phyloP scores from a whole-genome alignment of 2,329 filamentous ascomycete genomes.

The Fusarium haematococcum region DNA sequence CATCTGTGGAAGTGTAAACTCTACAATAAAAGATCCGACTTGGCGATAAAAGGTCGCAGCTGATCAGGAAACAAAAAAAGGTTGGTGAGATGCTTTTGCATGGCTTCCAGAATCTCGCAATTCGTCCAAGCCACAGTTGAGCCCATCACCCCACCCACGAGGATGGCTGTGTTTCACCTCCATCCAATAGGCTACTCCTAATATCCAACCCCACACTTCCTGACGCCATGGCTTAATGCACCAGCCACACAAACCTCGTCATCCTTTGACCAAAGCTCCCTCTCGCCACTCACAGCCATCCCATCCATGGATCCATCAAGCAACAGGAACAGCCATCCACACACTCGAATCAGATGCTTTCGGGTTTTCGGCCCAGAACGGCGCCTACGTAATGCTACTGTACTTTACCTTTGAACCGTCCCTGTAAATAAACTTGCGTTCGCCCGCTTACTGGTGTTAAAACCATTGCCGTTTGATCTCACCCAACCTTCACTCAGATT shows the following conservation, averaged over 20 bases:
- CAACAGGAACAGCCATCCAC: conserved; percentile 2
- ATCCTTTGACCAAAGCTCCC: background rate
- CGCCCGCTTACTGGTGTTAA: background rate
- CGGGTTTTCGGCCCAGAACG: background rate
- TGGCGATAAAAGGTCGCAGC: background rate
- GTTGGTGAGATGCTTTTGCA: background rate
- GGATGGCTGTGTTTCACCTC: conserved; percentile 23
- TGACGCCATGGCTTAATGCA: conserved; percentile 9
- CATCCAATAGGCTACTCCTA: conserved; percentile 13
- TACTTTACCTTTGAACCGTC: background rate
- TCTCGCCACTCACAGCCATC: conserved; percentile 26
- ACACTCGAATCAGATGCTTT: conserved; percentile 17
- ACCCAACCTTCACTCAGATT: background rate
- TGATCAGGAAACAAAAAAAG: background rate
- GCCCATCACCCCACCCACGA: conserved; percentile 24
- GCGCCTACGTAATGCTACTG: conserved; percentile 36
- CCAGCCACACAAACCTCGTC: conserved; percentile 39
- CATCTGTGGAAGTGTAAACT: background rate
- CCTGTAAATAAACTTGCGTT: conserved; percentile 26
- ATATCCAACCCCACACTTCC: background rate
- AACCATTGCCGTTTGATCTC: background rate
- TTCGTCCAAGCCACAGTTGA: conserved; percentile 20
- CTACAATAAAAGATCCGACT: background rate
- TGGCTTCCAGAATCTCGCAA: background rate
- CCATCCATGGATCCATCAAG: background rate